phyloP scores from a whole-genome alignment of 495 filamentous ascomycete species.

The Xylaria sp. region DNA sequence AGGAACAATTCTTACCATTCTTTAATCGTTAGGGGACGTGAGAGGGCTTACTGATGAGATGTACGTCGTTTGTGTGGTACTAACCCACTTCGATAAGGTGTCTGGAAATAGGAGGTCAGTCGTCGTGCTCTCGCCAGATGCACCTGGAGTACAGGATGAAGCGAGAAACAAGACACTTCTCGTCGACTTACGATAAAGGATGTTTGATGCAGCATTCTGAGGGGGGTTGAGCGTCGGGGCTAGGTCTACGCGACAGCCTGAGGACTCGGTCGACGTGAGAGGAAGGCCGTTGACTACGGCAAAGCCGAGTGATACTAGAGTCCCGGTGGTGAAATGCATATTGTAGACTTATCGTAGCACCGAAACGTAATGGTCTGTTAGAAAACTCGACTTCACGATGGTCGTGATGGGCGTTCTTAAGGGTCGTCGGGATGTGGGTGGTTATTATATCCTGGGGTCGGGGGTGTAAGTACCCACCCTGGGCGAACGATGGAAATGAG shows the following conservation, averaged over 20 bases:
- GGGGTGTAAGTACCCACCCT: slow-evolving; percentile 12
- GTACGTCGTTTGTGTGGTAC: neutral
- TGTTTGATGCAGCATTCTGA: slow-evolving; percentile 4
- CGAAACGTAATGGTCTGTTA: neutral
- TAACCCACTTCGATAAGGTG: slow-evolving; percentile 20
- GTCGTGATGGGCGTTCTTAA: neutral
- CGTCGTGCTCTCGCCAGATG: neutral
- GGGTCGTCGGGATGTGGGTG: neutral
- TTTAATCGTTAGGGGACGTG: neutral
- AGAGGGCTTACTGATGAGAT: slow-evolving; percentile 17
- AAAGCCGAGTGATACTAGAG: slow-evolving; percentile 9
- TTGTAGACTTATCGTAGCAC: neutral
- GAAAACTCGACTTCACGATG: neutral
- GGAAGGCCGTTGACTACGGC: slow-evolving; percentile 16
- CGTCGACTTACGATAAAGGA: slow-evolving; percentile 16
- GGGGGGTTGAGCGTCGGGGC: slow-evolving; percentile 7
- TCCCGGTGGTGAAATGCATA: slow-evolving; percentile 18
- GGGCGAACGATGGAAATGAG: neutral
- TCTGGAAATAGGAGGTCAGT: slow-evolving; percentile 2
- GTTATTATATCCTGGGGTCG: slow-evolving; percentile 3
- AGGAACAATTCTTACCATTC: neutral
- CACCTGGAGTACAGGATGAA: neutral
- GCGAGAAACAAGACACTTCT: neutral
- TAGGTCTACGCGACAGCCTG: slow-evolving; percentile 20
- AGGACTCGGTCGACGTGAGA: neutral